These are phyloP conservation scores for Stachybotrys chartarum DNA, from an alignment of 2,329 filamentous ascomycete genomes.

Conservation along the genomic window DNA sequence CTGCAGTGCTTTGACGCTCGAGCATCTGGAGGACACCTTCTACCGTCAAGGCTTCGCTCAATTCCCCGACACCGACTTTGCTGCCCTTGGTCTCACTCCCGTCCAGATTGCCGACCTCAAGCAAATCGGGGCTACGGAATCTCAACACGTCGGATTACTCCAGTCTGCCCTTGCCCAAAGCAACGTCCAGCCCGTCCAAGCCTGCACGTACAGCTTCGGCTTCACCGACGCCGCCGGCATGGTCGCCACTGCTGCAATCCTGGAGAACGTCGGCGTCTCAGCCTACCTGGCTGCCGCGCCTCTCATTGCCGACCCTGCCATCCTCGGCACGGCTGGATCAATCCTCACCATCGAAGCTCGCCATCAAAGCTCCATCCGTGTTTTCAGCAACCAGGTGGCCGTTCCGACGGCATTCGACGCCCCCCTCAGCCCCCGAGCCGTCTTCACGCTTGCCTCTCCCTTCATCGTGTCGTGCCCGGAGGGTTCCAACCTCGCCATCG, in stretches of 20 bases:
- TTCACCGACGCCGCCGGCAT: conserved; percentile 60
- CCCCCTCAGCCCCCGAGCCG: conserved; percentile 57
- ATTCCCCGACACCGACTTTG: conserved; percentile 59
- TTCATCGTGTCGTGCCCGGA: conserved; percentile 67
- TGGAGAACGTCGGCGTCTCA: conserved; percentile 69
- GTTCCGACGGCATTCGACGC: conserved; percentile 66
- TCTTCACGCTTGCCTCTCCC: conserved; percentile 66
- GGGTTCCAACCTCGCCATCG: conserved; percentile 56
- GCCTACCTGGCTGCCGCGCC: conserved; percentile 67
- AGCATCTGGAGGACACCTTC: conserved; percentile 67
- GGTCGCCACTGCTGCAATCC: conserved; percentile 60
- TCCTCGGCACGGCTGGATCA: conserved; percentile 59
- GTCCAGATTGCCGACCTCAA: conserved; percentile 41
- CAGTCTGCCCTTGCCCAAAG: conserved; percentile 53
- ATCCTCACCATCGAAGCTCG: conserved; percentile 69
- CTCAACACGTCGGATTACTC: conserved; percentile 31
- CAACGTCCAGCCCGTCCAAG: conserved; percentile 57
- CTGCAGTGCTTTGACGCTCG: conserved; percentile 56
- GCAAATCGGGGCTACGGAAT: conserved; percentile 55
- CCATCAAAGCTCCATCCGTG: conserved; percentile 66
- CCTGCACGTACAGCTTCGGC: conserved; percentile 66
- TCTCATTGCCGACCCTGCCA: conserved; percentile 49
- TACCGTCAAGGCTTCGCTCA: conserved; percentile 64
- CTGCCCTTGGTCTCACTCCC: conserved; percentile 32
- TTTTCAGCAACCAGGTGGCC: conserved; percentile 48